A percentile compares a stretch with the other conserved stretches of the same genome.
phyloP scores from a whole-genome alignment of 139 green algal genomes.

The Chlamydomonas urium region DNA sequence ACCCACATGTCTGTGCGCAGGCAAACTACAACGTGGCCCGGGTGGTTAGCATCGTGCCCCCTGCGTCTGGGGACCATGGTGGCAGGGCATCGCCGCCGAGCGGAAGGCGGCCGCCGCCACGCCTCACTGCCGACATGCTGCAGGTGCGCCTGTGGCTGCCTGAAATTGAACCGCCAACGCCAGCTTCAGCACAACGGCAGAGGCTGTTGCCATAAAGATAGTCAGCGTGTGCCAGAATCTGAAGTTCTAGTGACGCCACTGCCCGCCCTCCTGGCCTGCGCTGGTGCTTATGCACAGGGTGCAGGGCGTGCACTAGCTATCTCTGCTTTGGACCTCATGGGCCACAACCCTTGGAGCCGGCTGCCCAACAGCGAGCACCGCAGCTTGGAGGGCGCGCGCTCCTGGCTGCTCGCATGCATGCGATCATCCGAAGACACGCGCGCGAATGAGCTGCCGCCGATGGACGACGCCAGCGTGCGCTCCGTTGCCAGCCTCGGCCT shows the following conservation, averaged over 20 bases:
- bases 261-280: slow-evolving; percentile 2
- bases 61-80: slow-evolving; percentile 18
- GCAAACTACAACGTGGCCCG: slow-evolving; percentile 6
- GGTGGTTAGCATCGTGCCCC: slow-evolving; percentile 13
- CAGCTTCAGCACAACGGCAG: background rate
- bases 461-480: background rate
- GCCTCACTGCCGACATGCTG: slow-evolving; percentile 25
- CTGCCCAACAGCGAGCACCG: slow-evolving; percentile 41
- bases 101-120: slow-evolving; percentile 20
- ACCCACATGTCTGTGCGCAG: no score
- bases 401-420: slow-evolving; percentile 30
- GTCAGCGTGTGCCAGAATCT: background rate
- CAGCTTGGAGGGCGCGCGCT: slow-evolving; percentile 27
- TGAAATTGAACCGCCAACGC: background rate
- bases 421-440: background rate
- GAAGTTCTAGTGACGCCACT: background rate
- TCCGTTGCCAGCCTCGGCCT: no score
- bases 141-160: slow-evolving; percentile 7
- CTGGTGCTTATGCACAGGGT: slow-evolving; percentile 2
- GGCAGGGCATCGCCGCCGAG: slow-evolving; percentile 39
- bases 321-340: background rate
- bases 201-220: background rate
- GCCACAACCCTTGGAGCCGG: slow-evolving; percentile 50
- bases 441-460: background rate
- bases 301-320: background rate